phyloP scores from a whole-genome alignment of 164 flowering plant genomes.

The Litsea cubeba region DNA sequence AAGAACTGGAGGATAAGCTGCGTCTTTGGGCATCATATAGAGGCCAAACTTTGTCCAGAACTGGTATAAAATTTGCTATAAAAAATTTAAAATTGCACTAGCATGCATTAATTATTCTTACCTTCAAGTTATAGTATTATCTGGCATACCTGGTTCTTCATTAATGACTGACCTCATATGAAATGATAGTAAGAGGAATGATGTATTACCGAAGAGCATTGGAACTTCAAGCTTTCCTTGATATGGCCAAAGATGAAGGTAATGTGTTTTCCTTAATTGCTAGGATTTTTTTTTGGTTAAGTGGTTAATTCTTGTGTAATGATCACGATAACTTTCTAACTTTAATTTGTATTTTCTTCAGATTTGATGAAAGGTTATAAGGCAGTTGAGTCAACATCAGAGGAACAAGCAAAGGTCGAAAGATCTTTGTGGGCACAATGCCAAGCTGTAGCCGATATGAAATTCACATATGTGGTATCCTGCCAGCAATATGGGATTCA shows the following conservation, averaged over 20 bases:
- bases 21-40: conserved; percentile 97
- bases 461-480: conserved; percentile 73
- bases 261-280: conserved; percentile 1
- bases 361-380: conserved; percentile 73
- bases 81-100: not conserved
- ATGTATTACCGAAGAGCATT: conserved; percentile 96
- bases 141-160: not conserved
- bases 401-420: conserved; percentile 51
- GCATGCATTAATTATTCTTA: not conserved
- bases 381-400: conserved; percentile 55
- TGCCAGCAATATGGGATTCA: conserved; percentile 74
- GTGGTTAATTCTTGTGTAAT: no score
- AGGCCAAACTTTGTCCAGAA: conserved; percentile 90
- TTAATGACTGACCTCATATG: not conserved
- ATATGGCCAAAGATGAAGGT: conserved; percentile 94
- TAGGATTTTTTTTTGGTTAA: no score
- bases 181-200: conserved; percentile 83
- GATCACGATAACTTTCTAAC: no score
- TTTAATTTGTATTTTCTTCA: conserved; percentile 13
- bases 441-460: conserved; percentile 83
- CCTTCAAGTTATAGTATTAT: not conserved
- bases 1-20: conserved; percentile 64
- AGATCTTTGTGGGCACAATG: conserved; percentile 64
- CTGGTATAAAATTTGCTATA: conserved; percentile 43
- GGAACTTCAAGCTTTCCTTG: conserved; percentile 98